Evolutionary conservation across 495 filamentous ascomycete species (phyloP), one percentile per base, ranked within the genome.

Genomic region (Mytilinidion resinicola): DNA sequence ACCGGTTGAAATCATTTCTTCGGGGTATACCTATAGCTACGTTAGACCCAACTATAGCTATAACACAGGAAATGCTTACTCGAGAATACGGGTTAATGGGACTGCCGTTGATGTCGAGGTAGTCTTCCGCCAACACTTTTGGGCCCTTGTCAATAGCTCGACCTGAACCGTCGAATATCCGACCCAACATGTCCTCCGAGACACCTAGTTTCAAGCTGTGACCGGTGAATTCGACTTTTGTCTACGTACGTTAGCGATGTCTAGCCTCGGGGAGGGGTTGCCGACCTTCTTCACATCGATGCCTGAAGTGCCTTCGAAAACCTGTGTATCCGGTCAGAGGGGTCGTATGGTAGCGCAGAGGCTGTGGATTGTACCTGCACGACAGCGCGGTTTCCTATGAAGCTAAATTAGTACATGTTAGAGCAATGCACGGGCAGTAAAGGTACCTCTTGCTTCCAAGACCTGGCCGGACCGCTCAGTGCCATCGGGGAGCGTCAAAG

Each of bases 1-100:
- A 83, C 95, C 95, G 55, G 95, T 99, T 9, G 92, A 91, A 67
- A 99, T 97, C 91, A 99, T 99, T 76, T 99, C 95, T 78, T 97
- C 92, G 71, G 95, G 95, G 70, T 99, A 99, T 44, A 95, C 88
- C 89, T 93, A 60, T 42, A 30, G 14, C 46, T 21, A 3, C 30
- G 62, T 36, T 71, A 57, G 59, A 36, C 56, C 44, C 15, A 17
- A 9, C 34, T 17, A n/a, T 30, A n/a, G 21, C 34, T 11, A 36
- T 12, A 42, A 30, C 35, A 12, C 15, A 12, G 50, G 25, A 51
- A 14, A 38, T 41, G 41, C 82, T 67, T 78, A 95, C 92, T 78
- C 95, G 84, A 37, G 91, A 90, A 76, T 96, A 97, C 44, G 95
- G 95, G 73, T 99, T 99, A 75, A 99, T 99, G 46, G 95, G 93